Percentiles rank a stretch among this genome's conserved stretches.
Evolutionary conservation across 2,329 filamentous ascomycete species (phyloP).

Genomic region (Chaetothyriales sp.): DNA sequence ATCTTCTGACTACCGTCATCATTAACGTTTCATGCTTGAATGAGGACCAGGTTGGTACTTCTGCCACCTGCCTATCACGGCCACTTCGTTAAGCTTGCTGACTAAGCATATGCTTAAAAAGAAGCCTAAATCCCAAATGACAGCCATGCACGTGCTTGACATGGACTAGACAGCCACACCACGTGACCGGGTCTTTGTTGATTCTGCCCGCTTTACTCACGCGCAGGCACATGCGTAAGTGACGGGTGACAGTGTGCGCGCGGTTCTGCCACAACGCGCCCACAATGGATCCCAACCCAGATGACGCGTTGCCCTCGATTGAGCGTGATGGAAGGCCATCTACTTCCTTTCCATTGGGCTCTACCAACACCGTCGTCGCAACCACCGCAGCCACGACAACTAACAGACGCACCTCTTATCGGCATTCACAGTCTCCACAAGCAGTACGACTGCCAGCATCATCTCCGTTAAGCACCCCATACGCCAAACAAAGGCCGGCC

Average conservation of each 20-base stretch:
- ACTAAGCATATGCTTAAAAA: not conserved
- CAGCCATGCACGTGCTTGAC: too few relatives aligned
- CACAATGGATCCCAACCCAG: slow-evolving; percentile 4
- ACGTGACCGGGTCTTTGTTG: not conserved
- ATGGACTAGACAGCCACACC: too few relatives aligned
- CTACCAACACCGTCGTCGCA: not conserved
- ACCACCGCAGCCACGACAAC: not conserved
- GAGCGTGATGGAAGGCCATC: slow-evolving; percentile 1
- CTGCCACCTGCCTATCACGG: not conserved
- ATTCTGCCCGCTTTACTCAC: not conserved
- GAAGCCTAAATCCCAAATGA: too few relatives aligned
- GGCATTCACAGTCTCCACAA: not conserved
- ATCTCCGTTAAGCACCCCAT: slow-evolving; percentile 9
- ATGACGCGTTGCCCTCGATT: slow-evolving; percentile 4
- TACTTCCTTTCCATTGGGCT: not conserved
- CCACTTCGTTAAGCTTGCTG: slow-evolving; percentile 1
- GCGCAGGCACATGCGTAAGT: not conserved
- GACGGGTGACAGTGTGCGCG: not conserved
- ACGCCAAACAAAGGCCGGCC: not conserved
- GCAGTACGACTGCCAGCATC: slow-evolving; percentile 8
- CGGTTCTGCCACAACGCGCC: not conserved
- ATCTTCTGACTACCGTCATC: too few relatives aligned
- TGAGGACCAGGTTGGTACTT: too few relatives aligned
- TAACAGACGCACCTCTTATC: not conserved
- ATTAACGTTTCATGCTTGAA: slow-evolving; percentile 1